Conservation (phyloP, 208 protist genomes). For the Leishmania martiniquensis region DNA sequence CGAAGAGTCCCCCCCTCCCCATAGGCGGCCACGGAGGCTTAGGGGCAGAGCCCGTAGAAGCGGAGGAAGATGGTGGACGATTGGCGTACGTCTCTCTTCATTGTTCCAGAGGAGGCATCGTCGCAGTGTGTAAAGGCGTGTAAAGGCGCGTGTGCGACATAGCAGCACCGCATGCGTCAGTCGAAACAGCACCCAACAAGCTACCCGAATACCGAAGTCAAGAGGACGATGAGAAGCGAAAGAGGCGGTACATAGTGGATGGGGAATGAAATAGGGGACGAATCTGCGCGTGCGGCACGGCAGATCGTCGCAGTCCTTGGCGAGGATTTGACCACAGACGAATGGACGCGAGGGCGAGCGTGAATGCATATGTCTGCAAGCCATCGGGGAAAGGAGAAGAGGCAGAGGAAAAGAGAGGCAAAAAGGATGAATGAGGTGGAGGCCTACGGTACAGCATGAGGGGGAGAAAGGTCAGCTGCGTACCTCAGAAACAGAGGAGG, state of each 20-base stretch:
- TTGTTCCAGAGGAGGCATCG: not conserved
- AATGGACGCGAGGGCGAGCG: not conserved
- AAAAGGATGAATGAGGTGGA: not conserved
- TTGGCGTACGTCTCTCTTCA: not conserved
- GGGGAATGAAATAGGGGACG: not conserved
- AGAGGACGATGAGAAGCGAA: not conserved
- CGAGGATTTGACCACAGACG: not conserved
- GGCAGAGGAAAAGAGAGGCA: not conserved
- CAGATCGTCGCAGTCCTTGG: not conserved
- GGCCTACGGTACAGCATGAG: not conserved
- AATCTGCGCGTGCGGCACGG: not conserved
- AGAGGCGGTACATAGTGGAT: not conserved
- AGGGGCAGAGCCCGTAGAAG: not conserved
- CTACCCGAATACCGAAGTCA: not conserved
- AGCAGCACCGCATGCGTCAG: not conserved
- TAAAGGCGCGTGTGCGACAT: not conserved
- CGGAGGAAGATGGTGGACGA: not conserved
- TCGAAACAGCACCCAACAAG: not conserved
- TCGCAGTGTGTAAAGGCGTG: not conserved
- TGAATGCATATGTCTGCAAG: not conserved
- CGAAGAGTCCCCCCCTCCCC: too few species aligned
- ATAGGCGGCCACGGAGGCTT: not conserved
- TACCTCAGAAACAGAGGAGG: not conserved
- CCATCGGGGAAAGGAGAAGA: constrained; percentile 1
- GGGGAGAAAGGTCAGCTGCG: not conserved